Evolutionary conservation across 257 asterid species (phyloP).

Genomic region (Anisodus acutangulus): DNA sequence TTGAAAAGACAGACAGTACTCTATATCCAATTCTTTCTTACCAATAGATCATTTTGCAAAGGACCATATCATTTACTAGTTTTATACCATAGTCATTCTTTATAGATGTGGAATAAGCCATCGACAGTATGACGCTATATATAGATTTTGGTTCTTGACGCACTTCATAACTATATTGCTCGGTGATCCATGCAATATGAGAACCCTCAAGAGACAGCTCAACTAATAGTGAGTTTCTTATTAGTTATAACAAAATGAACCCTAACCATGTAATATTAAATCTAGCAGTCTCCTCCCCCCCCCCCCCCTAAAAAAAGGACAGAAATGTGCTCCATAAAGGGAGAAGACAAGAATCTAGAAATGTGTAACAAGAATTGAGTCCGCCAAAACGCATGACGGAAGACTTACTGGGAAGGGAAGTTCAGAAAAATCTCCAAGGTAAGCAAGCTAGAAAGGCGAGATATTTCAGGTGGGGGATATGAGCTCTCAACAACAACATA

Average conservation of each 20-base stretch:
- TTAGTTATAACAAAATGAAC: constrained; percentile 12
- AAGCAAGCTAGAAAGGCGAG: background rate
- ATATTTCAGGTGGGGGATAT: background rate
- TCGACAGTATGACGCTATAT: background rate
- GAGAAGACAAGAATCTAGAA: background rate
- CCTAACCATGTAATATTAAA: background rate
- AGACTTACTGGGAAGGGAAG: background rate
- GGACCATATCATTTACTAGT: background rate
- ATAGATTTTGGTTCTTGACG: background rate
- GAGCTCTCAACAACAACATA: background rate
- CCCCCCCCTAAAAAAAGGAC: background rate
- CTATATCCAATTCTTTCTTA: background rate
- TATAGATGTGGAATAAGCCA: background rate
- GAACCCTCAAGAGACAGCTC: constrained; percentile 10
- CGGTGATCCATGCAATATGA: background rate
- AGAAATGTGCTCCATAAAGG: background rate
- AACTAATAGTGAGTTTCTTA: constrained; percentile 10
- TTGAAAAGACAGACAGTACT: constrained; percentile 9
- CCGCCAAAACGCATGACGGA: background rate
- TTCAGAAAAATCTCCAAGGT: background rate
- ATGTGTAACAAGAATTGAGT: background rate
- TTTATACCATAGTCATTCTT: background rate
- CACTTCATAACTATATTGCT: background rate
- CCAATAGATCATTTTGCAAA: background rate
- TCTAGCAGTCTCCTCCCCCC: background rate